Conservation (phyloP, 2,329 filamentous ascomycete genomes). For the Cladosporium austrohemisphaericum region DNA sequence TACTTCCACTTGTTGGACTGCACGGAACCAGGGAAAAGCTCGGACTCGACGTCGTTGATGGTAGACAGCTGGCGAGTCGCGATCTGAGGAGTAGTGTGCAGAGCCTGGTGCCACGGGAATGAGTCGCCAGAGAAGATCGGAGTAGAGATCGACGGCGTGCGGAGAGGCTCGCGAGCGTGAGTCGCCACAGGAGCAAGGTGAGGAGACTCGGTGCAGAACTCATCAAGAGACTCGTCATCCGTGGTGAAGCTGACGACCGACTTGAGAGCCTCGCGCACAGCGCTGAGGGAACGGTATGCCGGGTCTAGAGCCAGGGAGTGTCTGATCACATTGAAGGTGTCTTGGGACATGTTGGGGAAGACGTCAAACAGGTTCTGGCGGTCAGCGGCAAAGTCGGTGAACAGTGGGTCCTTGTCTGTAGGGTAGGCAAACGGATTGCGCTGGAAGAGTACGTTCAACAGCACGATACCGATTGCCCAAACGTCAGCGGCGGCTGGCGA, state of each 20-base stretch:
- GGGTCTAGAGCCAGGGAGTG: constrained; percentile 91
- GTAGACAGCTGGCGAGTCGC: constrained; percentile 77
- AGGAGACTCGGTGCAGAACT: constrained; percentile 79
- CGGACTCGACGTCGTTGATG: constrained; percentile 78
- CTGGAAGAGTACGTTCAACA: constrained; percentile 94
- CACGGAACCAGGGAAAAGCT: constrained; percentile 78
- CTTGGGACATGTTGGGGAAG: constrained; percentile 97
- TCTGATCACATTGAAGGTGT: constrained; percentile 90
- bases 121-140: constrained; percentile 72
- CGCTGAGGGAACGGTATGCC: constrained; percentile 75
- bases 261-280: constrained; percentile 71
- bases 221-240: constrained; percentile 83
- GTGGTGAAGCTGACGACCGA: constrained; percentile 89
- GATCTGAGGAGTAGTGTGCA: constrained; percentile 71
- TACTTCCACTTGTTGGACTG: constrained; percentile 66
- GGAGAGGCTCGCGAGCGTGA: constrained; percentile 89
- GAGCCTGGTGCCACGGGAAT: constrained; percentile 91
- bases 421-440: constrained; percentile 93
- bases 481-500: constrained; percentile 90
- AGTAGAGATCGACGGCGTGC: constrained; percentile 90
- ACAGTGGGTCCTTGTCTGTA: constrained; percentile 84
- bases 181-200: constrained; percentile 67
- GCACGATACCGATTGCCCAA: constrained; percentile 94
- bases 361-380: constrained; percentile 96
- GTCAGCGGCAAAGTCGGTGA: constrained; percentile 87